phyloP scores from a whole-genome alignment of 2,329 filamentous ascomycete species.

The Myotisia sp. region DNA sequence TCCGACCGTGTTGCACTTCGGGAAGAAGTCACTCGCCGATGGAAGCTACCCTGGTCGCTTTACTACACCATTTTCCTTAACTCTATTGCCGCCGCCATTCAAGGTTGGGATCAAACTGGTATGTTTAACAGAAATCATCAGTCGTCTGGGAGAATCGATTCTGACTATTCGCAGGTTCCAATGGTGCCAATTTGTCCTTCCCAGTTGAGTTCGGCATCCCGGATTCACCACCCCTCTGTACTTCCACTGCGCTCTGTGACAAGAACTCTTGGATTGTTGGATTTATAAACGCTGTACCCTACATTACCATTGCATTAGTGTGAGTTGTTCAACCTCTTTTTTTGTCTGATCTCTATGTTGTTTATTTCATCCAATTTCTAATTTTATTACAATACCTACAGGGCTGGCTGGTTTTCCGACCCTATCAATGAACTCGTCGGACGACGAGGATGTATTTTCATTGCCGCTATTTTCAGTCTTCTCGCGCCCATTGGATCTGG shows the following conservation, averaged over 20 bases:
- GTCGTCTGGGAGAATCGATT: not conserved
- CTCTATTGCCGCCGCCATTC: conserved; percentile 42
- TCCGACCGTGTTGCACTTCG: conserved; percentile 29
- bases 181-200: conserved; percentile 40
- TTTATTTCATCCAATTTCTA: conserved; percentile 43
- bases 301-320: conserved; percentile 38
- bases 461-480: conserved; percentile 49
- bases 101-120: conserved; percentile 39
- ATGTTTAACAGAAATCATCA: not conserved
- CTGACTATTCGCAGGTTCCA: conserved; percentile 28
- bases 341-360: conserved; percentile 42
- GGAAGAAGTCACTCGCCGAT: conserved; percentile 34
- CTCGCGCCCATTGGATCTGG: conserved; percentile 54
- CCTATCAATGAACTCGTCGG: conserved; percentile 46
- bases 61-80: conserved; percentile 39
- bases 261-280: conserved; percentile 45
- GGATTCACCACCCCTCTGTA: conserved; percentile 23
- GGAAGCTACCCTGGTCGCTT: conserved; percentile 34
- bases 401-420: conserved; percentile 53
- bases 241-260: conserved; percentile 16
- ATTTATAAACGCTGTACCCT: conserved; percentile 43
- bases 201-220: conserved; percentile 35
- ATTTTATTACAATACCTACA: conserved; percentile 39
- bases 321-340: conserved; percentile 35
- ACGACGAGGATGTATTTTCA: conserved; percentile 51